phyloP scores from a whole-genome alignment of 768 basidiomycete species.

The Agaricus bisporus region DNA sequence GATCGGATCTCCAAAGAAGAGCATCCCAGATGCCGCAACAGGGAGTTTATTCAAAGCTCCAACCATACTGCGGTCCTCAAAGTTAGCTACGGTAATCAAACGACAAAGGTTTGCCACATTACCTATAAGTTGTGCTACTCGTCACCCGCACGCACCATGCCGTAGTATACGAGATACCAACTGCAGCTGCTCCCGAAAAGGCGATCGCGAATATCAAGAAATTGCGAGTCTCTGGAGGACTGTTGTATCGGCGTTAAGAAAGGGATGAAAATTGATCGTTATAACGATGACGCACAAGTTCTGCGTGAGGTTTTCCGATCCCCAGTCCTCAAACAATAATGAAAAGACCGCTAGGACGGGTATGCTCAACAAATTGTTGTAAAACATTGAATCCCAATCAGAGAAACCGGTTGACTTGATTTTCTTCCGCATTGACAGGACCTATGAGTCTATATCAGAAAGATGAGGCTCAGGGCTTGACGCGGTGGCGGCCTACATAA shows the following conservation, averaged over 20 bases:
- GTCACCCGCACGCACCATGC: conserved; percentile 98
- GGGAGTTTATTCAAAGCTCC: conserved; percentile 97
- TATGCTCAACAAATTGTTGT: conserved; percentile 94
- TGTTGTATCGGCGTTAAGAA: conserved; percentile 22
- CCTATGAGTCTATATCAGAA: conserved; percentile 39
- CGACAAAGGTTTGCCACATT: conserved; percentile 12
- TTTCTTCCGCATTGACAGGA: conserved; percentile 91
- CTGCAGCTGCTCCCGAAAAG: conserved; percentile 96
- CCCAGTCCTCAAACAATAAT: conserved; percentile 86
- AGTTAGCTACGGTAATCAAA: conserved; percentile 7
- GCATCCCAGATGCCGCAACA: conserved; percentile 96
- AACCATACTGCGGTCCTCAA: conserved; percentile 64
- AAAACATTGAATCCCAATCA: conserved; percentile 99
- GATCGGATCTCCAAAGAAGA: conserved; percentile 91
- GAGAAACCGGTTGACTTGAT: conserved; percentile 94
- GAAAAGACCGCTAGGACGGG: conserved; percentile 84
- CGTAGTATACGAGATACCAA: conserved; percentile 96
- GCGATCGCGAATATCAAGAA: conserved; percentile 83
- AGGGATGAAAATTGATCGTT: background rate
- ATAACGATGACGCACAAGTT: conserved; percentile 74
- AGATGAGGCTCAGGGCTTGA: background rate
- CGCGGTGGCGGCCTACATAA: conserved; percentile 53
- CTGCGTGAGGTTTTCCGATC: conserved; percentile 58
- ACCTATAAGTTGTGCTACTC: conserved; percentile 98
- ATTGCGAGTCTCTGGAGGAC: conserved; percentile 75